These are phyloP conservation scores for Datisca glomerata DNA, from an alignment of 306 rosid species.

Conservation along the genomic window DNA sequence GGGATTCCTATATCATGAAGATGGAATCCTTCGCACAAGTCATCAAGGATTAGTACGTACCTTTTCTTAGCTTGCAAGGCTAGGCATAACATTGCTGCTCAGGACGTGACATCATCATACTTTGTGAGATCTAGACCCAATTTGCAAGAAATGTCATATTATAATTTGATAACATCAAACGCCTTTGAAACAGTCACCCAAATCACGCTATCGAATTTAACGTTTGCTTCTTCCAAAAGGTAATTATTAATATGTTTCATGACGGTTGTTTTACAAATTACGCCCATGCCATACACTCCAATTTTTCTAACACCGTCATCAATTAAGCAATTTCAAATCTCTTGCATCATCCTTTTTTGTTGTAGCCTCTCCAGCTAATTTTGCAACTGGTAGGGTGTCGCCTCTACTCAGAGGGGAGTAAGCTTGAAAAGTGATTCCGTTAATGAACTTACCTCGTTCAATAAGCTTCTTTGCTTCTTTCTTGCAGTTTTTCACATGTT, in stretches of 20 bases:
- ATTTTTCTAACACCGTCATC: neutral
- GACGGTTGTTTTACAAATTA: slow-evolving; percentile 14
- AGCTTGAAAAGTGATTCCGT: neutral
- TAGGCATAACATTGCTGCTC: neutral
- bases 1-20: neutral
- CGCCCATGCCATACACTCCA: slow-evolving; percentile 13
- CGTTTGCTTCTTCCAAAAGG: neutral
- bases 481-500: neutral
- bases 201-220: slow-evolving; percentile 2
- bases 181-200: slow-evolving; percentile 5
- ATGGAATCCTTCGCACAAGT: neutral
- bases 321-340: neutral
- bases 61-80: neutral
- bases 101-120: neutral
- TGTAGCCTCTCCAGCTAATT: neutral
- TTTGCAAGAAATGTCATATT: neutral
- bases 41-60: slow-evolving; percentile 9
- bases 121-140: neutral
- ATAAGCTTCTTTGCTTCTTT: neutral
- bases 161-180: neutral
- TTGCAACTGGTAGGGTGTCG: neutral
- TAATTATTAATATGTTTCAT: slow-evolving; percentile 5
- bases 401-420: neutral
- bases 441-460: neutral
- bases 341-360: neutral